phyloP scores from a whole-genome alignment of 495 filamentous ascomycete species.

The Xanthoparmelia taractica region DNA sequence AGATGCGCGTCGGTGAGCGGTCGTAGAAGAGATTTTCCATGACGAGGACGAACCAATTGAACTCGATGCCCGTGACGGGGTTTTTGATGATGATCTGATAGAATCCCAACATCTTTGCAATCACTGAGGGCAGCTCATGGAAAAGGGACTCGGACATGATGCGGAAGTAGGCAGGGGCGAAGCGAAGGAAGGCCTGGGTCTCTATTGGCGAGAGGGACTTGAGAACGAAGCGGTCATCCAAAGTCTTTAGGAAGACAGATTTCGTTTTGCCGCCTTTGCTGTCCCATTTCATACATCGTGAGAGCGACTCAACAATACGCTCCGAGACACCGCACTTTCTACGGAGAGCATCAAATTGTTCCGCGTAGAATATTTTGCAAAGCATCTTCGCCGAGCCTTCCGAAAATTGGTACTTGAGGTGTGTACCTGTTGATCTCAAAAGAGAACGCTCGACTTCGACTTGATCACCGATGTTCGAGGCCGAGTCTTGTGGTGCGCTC shows the following conservation, averaged over 20 bases:
- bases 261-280: slow-evolving; percentile 98
- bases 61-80: slow-evolving; percentile 80
- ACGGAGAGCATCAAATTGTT: slow-evolving; percentile 93
- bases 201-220: slow-evolving; percentile 85
- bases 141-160: slow-evolving; percentile 95
- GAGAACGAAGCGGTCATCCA: slow-evolving; percentile 88
- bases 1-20: slow-evolving; percentile 81
- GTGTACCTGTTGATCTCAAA: slow-evolving; percentile 73
- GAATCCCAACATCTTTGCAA: slow-evolving; percentile 98
- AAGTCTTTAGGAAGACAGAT: slow-evolving; percentile 93
- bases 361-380: slow-evolving; percentile 96
- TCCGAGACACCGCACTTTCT: slow-evolving; percentile 87
- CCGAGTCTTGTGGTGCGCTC: slow-evolving; percentile 21
- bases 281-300: slow-evolving; percentile 94
- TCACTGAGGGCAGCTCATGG: slow-evolving; percentile 91
- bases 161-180: slow-evolving; percentile 93
- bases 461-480: slow-evolving; percentile 34
- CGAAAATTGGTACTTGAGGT: slow-evolving; percentile 88
- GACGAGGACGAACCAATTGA: slow-evolving; percentile 86
- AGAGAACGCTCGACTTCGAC: slow-evolving; percentile 67
- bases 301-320: slow-evolving; percentile 89
- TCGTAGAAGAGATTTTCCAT: slow-evolving; percentile 99
- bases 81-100: slow-evolving; percentile 97
- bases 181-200: slow-evolving; percentile 85
- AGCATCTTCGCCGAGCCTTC: slow-evolving; percentile 89